phyloP scores from a whole-genome alignment of 768 basidiomycete species.

The Scleroderma citrinum region DNA sequence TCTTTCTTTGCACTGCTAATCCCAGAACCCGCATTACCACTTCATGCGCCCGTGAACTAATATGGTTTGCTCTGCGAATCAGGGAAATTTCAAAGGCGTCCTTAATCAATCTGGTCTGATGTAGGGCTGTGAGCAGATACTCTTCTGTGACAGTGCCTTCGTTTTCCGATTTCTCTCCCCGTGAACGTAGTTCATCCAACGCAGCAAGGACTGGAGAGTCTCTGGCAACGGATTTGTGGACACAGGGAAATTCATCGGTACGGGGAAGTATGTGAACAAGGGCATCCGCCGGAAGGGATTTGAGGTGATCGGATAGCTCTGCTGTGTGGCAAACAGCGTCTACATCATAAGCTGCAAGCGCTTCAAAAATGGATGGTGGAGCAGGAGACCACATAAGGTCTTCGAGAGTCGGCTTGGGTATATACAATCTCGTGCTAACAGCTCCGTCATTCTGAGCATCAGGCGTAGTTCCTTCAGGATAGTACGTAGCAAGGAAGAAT shows the following conservation, averaged over 20 bases:
- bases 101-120: conserved; percentile 75
- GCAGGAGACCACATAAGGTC: conserved; percentile 89
- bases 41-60: conserved; percentile 88
- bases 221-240: background rate
- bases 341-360: conserved; percentile 50
- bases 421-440: conserved; percentile 59
- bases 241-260: conserved; percentile 18
- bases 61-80: conserved; percentile 76
- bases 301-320: conserved; percentile 41
- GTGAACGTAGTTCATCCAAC: background rate
- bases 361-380: conserved; percentile 61
- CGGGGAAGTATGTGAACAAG: conserved; percentile 62
- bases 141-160: conserved; percentile 41
- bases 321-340: conserved; percentile 50
- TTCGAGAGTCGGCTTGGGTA: conserved; percentile 65
- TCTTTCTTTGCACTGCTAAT: conserved; percentile 53
- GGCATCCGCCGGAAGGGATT: conserved; percentile 44
- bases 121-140: conserved; percentile 74
- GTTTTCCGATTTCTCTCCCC: background rate
- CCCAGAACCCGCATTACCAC: conserved; percentile 90
- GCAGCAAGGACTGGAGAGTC: background rate
- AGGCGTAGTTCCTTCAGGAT: conserved; percentile 37
- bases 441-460: conserved; percentile 24
- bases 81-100: conserved; percentile 63
- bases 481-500: conserved; percentile 55